phyloP scores from a whole-genome alignment of 768 basidiomycete genomes.

The Boletus bicolor region DNA sequence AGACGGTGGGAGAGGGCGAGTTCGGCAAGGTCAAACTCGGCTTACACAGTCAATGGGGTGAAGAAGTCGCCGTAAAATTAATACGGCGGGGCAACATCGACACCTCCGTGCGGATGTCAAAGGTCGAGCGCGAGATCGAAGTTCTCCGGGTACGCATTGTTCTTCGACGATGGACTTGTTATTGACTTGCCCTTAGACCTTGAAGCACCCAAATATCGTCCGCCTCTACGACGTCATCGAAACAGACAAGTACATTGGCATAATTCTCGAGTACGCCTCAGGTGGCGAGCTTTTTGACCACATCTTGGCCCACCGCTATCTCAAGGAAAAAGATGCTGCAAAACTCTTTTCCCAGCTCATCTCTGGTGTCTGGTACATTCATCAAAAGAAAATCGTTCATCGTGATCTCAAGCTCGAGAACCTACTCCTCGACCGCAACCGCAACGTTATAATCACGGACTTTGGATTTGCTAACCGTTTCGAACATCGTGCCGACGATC shows the following conservation, averaged over 20 bases:
- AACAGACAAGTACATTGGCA: constrained; percentile 99
- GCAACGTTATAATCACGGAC: constrained; percentile 99
- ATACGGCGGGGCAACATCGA: constrained; percentile 93
- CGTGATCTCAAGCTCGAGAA: constrained; percentile 99
- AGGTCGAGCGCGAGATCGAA: constrained; percentile 97
- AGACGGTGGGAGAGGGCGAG: constrained; percentile 97
- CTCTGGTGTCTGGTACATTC: constrained; percentile 98
- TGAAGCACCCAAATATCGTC: constrained; percentile 98
- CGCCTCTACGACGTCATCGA: constrained; percentile 98
- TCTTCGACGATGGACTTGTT: background rate
- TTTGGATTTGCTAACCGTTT: constrained; percentile 99
- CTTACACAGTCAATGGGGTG: constrained; percentile 87
- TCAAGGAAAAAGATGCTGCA: constrained; percentile 90
- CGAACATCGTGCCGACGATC: constrained; percentile 86
- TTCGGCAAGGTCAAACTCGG: constrained; percentile 99
- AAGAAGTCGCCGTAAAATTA: constrained; percentile 98
- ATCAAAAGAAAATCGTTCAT: constrained; percentile 98
- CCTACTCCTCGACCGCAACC: constrained; percentile 90
- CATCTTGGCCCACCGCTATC: constrained; percentile 95
- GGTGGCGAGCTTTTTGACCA: constrained; percentile 99
- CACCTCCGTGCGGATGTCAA: constrained; percentile 79
- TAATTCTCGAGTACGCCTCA: constrained; percentile 97
- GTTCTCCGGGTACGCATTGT: constrained; percentile 74
- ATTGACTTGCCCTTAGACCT: constrained; percentile 51
- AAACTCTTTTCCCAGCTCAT: constrained; percentile 97